Conservation (phyloP, 1,139 yeast genomes). For the Taphrina wiesneri region DNA sequence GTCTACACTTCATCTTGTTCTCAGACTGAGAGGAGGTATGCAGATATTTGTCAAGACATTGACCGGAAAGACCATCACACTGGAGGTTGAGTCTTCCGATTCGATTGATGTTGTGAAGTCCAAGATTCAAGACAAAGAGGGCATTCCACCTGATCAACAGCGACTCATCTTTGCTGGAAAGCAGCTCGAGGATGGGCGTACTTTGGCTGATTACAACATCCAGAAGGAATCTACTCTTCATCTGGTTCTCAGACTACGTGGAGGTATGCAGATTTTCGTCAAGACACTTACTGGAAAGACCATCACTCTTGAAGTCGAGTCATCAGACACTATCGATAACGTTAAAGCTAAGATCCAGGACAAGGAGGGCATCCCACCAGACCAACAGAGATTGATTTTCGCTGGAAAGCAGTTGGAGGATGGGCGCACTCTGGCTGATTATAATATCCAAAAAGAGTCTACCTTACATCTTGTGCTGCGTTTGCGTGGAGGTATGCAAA, state of each 20-base stretch:
- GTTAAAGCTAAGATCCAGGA: slow-evolving; percentile 92
- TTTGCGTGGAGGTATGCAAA: slow-evolving; percentile 62
- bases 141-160: slow-evolving; percentile 87
- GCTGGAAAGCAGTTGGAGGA: slow-evolving; percentile 95
- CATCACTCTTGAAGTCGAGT: slow-evolving; percentile 91
- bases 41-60: slow-evolving; percentile 84
- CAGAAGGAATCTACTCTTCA: slow-evolving; percentile 87
- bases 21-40: slow-evolving; percentile 89
- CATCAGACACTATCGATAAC: slow-evolving; percentile 90
- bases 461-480: slow-evolving; percentile 96
- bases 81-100: slow-evolving; percentile 89
- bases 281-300: slow-evolving; percentile 99
- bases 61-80: slow-evolving; percentile 98
- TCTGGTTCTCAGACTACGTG: slow-evolving; percentile 82
- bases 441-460: slow-evolving; percentile 99
- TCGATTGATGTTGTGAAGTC: slow-evolving; percentile 87
- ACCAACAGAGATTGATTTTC: slow-evolving; percentile 88
- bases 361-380: slow-evolving; percentile 94
- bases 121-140: slow-evolving; percentile 87
- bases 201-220: slow-evolving; percentile 84
- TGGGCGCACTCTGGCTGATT: slow-evolving; percentile 94
- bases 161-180: slow-evolving; percentile 84
- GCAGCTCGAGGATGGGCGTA: slow-evolving; percentile 86
- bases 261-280: slow-evolving; percentile 79
- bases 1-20: slow-evolving; percentile 79